Conservation (phyloP, 345 rosid species). For the Microthlaspi erraticum region DNA sequence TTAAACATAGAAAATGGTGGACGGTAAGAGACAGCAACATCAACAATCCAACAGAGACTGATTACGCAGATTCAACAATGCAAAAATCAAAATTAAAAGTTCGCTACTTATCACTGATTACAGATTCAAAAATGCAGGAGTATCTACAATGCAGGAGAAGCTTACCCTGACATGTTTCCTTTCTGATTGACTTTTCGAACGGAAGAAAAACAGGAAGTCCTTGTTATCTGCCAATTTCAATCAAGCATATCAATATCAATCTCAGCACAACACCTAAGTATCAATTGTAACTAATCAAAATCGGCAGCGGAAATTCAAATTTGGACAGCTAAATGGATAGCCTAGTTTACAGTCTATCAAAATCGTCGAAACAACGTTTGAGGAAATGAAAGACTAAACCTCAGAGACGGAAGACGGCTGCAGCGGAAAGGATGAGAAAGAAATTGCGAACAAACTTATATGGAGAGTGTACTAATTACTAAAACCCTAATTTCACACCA, state of each 20-base stretch:
- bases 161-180: slow-evolving; percentile 44
- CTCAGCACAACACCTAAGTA: not conserved
- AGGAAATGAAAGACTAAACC: slow-evolving; percentile 29
- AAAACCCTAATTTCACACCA: slow-evolving; percentile 38
- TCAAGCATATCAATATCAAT: slow-evolving; percentile 15
- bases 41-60: too few relatives aligned
- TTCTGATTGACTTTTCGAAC: slow-evolving; percentile 8
- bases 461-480: not conserved
- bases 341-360: not conserved
- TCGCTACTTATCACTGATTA: not conserved
- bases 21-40: too few relatives aligned
- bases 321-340: not conserved
- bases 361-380: not conserved
- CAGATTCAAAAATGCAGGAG: not conserved
- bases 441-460: slow-evolving; percentile 22
- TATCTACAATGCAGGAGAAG: not conserved
- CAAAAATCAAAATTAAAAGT: too few relatives aligned
- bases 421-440: slow-evolving; percentile 27
- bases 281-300: not conserved
- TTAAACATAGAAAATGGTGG: too few relatives aligned
- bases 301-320: not conserved
- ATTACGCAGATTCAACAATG: too few relatives aligned
- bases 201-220: not conserved
- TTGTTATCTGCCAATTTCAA: slow-evolving; percentile 29
- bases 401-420: slow-evolving; percentile 44